Evolutionary conservation across 148 eudicot species (phyloP), one percentile per base, ranked within the genome.

Genomic region (Chenopodium formosanum): DNA sequence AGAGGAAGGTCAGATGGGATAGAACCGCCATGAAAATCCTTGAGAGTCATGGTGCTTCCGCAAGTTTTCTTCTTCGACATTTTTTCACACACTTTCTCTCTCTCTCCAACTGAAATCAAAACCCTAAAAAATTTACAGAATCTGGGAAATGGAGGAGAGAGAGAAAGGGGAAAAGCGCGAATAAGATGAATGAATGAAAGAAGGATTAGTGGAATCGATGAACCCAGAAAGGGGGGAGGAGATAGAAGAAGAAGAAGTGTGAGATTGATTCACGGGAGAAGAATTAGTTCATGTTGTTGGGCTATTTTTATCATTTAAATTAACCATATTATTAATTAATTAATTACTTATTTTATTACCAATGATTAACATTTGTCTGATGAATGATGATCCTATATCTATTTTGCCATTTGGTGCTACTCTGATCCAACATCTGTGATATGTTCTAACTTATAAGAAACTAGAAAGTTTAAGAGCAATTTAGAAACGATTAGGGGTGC

Each of bases 11-110:
- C 98, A 50, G 99, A 91, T 82, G 98, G 99, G 66, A 96, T 96
- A 13, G 95, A 92, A 83, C 99, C 98, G 83, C 99, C 99, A 83
- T 96, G 99, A 72, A 96, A 96, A 82, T 96, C 99, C 75, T 96
- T 92, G 67, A 96, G 90, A 60, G 98, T 92, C 98, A 94, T 96
- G 47, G 91, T 90, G 37, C 82, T 83, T 58, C 87, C 85, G 78
- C 87, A 78, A 46, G 90, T 84, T 82, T 94, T 94, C 97, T 96
- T 91, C 91, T 94, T 94, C 87, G 95, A 83, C 97, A 92, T 91
- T 78, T 78, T 78, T 80, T 80, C 27, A 70, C 53, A 40, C 7
- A 4, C 44, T 40, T 40, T 73, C 62, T 68, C 40, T 75, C 37
- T 25, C 73, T 48, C 80, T 47, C 80, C 60, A 12, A 23, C 78